Percentiles rank a stretch among this genome's conserved stretches.
Evolutionary conservation across 1,139 yeast genomes (phyloP).

Genomic region (Geotrichum armillariae): DNA sequence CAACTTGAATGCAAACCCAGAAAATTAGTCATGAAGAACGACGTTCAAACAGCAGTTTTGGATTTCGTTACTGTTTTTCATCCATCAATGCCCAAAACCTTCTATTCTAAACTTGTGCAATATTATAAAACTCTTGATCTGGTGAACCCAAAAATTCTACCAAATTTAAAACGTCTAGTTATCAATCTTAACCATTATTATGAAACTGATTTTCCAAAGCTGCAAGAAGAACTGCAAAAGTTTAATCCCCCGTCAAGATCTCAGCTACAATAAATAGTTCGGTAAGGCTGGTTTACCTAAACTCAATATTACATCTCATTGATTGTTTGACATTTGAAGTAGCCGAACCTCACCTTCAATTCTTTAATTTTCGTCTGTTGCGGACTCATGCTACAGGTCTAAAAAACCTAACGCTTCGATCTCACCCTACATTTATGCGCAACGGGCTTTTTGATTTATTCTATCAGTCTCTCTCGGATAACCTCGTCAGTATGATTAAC

Average conservation of each 20-base stretch:
- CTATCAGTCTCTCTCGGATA: too few relatives aligned
- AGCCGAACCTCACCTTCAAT: too few relatives aligned
- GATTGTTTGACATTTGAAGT: constrained; percentile 2
- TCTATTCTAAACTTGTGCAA: too few relatives aligned
- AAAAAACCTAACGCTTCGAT: too few relatives aligned
- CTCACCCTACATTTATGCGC: neutral
- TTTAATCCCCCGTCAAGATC: neutral
- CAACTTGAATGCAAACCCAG: too few relatives aligned
- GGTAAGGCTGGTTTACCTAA: neutral
- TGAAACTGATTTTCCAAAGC: neutral
- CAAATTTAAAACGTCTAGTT: constrained; percentile 3
- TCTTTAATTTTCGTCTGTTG: too few relatives aligned
- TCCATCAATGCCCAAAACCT: too few relatives aligned
- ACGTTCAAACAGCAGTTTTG: too few relatives aligned
- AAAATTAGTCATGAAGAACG: too few relatives aligned
- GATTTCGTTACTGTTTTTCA: too few relatives aligned
- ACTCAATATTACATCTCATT: neutral
- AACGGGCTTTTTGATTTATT: neutral
- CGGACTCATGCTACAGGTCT: too few relatives aligned
- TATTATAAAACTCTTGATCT: neutral
- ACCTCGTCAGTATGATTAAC: constrained; percentile 1
- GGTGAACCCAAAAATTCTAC: neutral
- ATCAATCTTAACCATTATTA: neutral
- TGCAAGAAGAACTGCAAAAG: constrained; percentile 1
- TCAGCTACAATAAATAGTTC: constrained; percentile 5